A percentile compares a stretch with the other conserved stretches of the same genome.
These are phyloP conservation scores for Kregervanrija pseudodelftensis DNA, from an alignment of 805 yeast genomes.

Conservation along the genomic window DNA sequence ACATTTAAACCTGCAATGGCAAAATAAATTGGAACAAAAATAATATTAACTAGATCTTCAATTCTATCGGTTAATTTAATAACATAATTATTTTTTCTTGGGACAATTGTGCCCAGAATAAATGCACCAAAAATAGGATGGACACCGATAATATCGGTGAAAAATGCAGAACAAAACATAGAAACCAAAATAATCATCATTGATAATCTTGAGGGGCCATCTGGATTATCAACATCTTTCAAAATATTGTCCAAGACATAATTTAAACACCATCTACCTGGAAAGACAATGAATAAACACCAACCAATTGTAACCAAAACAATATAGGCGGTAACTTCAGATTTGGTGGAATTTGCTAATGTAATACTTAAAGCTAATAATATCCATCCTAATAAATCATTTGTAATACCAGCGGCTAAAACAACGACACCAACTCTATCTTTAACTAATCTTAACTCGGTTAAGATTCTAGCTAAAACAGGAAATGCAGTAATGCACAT, in stretches of 20 bases:
- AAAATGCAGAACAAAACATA: slow-evolving; percentile 63
- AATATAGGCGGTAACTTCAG: slow-evolving; percentile 64
- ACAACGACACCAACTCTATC: slow-evolving; percentile 69
- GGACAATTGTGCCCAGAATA: slow-evolving; percentile 66
- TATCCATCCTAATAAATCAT: slow-evolving; percentile 79
- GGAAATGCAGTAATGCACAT: slow-evolving; percentile 84
- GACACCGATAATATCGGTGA: slow-evolving; percentile 78
- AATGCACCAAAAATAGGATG: slow-evolving; percentile 86
- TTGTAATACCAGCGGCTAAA: slow-evolving; percentile 77
- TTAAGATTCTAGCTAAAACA: slow-evolving; percentile 69
- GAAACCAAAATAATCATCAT: slow-evolving; percentile 47
- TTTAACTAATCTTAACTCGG: slow-evolving; percentile 62
- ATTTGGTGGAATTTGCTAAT: slow-evolving; percentile 64
- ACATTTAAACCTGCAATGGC: slow-evolving; percentile 73
- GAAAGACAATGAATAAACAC: slow-evolving; percentile 54
- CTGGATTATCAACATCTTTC: slow-evolving; percentile 38
- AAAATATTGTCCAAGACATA: slow-evolving; percentile 38
- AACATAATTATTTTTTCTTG: slow-evolving; percentile 70
- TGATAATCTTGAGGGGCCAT: slow-evolving; percentile 59
- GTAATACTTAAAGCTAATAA: slow-evolving; percentile 70
- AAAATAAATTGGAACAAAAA: slow-evolving; percentile 71
- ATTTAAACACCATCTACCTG: slow-evolving; percentile 43
- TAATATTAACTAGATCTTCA: slow-evolving; percentile 68
- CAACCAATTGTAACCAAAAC: slow-evolving; percentile 61
- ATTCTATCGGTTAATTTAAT: slow-evolving; percentile 63